Conservation (phyloP, 495 filamentous ascomycete species). For the Aspergillus diversus region DNA sequence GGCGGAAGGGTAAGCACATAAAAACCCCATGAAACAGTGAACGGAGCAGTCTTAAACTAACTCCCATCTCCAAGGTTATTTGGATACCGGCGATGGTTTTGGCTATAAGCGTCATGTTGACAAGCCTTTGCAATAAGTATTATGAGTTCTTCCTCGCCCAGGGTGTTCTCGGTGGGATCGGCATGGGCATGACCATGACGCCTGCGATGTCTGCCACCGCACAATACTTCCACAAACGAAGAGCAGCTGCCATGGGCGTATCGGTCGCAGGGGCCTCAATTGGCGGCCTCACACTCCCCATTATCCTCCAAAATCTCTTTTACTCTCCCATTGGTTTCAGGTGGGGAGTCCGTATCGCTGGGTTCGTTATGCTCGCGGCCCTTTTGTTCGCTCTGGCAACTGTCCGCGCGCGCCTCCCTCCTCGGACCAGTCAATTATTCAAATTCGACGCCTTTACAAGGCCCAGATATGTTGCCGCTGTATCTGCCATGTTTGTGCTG, state of each 20-base stretch:
- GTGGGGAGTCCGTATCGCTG: conserved; percentile 67
- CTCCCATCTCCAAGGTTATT: conserved; percentile 16
- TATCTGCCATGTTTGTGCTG: conserved; percentile 22
- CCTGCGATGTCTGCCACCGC: conserved; percentile 36
- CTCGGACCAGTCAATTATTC: conserved; percentile 12
- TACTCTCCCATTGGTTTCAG: conserved; percentile 45
- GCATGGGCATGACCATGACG: conserved; percentile 21
- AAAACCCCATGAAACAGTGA: too few relatives aligned
- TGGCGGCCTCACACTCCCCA: conserved; percentile 38
- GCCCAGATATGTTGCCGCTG: conserved; percentile 16
- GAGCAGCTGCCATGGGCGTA: conserved; percentile 40
- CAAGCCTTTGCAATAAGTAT: conserved; percentile 43
- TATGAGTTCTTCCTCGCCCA: conserved; percentile 34
- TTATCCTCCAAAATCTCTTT: conserved; percentile 8
- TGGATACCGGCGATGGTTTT: conserved; percentile 21
- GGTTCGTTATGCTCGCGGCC: conserved; percentile 58
- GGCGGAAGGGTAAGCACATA: conserved; percentile 39
- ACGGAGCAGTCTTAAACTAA: neutral
- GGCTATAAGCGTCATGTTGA: conserved; percentile 52
- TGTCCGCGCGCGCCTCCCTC: conserved; percentile 27
- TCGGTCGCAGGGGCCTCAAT: conserved; percentile 38
- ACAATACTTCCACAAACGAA: conserved; percentile 41
- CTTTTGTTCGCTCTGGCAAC: conserved; percentile 42
- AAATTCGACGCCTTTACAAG: conserved; percentile 16
- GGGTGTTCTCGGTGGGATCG: conserved; percentile 28